Percentiles rank a stretch among this genome's conserved stretches.
These are phyloP conservation scores for Annulohypoxylon stygium DNA, from an alignment of 495 filamentous ascomycete genomes.

Conservation along the genomic window DNA sequence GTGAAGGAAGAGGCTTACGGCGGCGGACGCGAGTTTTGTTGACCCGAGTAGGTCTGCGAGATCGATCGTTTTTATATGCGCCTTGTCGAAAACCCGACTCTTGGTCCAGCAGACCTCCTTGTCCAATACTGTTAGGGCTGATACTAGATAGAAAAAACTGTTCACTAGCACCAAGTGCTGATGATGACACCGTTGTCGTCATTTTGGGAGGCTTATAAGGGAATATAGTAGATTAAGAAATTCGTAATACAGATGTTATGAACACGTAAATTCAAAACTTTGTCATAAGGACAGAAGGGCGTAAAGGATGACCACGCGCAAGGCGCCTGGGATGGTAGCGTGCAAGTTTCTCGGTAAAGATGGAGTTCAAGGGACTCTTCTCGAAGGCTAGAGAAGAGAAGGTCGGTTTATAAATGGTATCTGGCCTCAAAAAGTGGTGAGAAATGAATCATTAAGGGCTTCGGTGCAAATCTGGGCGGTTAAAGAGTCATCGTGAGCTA, in stretches of 20 bases:
- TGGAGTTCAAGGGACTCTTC: slow-evolving; percentile 19
- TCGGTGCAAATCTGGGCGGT: background rate
- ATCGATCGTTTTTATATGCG: background rate
- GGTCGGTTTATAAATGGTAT: slow-evolving; percentile 32
- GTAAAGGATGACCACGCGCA: slow-evolving; percentile 38
- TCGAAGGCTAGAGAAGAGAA: slow-evolving; percentile 31
- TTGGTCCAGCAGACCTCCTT: background rate
- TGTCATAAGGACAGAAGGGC: slow-evolving; percentile 29
- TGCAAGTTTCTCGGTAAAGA: slow-evolving; percentile 33
- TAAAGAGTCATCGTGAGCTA: slow-evolving; percentile 32
- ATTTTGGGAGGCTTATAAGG: slow-evolving; percentile 24
- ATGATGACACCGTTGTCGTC: background rate
- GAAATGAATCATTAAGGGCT: slow-evolving; percentile 30
- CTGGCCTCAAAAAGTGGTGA: background rate
- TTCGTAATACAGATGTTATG: slow-evolving; percentile 14
- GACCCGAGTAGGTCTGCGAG: slow-evolving; percentile 13
- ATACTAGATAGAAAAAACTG: background rate
- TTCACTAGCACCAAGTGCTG: slow-evolving; percentile 3
- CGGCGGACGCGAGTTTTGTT: slow-evolving; percentile 16
- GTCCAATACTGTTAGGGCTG: background rate
- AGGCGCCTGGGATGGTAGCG: slow-evolving; percentile 24
- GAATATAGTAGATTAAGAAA: background rate
- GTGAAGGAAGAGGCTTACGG: slow-evolving; percentile 5
- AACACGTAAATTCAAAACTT: slow-evolving; percentile 35
- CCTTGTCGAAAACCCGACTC: background rate